Percentiles rank a stretch among this genome's conserved stretches.
Conservation (phyloP, 2,329 filamentous ascomycete genomes). For the Allantophomopsis lycopodina region DNA sequence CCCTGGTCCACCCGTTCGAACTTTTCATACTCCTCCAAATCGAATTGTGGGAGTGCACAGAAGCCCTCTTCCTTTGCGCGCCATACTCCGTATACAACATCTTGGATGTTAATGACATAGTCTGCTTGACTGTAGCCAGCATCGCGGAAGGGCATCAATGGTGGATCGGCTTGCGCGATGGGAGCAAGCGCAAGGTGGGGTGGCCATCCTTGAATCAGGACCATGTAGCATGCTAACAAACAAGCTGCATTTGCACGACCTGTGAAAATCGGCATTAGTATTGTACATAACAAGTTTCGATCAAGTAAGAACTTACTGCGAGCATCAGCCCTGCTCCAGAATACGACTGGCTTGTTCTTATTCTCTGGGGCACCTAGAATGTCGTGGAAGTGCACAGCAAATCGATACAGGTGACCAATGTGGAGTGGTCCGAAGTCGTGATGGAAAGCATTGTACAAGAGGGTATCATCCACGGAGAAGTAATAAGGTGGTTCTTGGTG, state of each 20-base stretch:
- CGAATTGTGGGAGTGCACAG: slow-evolving; percentile 85
- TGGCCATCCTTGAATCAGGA: slow-evolving; percentile 94
- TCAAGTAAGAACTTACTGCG: slow-evolving; percentile 49
- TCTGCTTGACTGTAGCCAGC: slow-evolving; percentile 98
- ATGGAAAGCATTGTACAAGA: slow-evolving; percentile 97
- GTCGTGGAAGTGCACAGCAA: slow-evolving; percentile 91
- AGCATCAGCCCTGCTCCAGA: slow-evolving; percentile 88
- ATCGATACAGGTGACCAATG: slow-evolving; percentile 93
- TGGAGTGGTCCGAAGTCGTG: slow-evolving; percentile 96
- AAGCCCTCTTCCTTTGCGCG: slow-evolving; percentile 94
- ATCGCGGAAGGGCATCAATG: slow-evolving; percentile 96
- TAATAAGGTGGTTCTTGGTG: slow-evolving; percentile 66
- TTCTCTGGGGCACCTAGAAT: slow-evolving; percentile 86
- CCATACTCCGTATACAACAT: slow-evolving; percentile 97
- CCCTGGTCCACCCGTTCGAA: slow-evolving; percentile 95
- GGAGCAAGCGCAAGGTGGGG: slow-evolving; percentile 90
- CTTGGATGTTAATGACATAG: slow-evolving; percentile 89
- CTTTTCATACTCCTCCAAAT: slow-evolving; percentile 91
- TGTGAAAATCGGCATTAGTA: slow-evolving; percentile 23
- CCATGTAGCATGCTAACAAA: slow-evolving; percentile 96
- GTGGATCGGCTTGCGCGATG: slow-evolving; percentile 91
- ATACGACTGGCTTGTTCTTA: slow-evolving; percentile 80
- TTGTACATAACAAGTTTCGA: slow-evolving; percentile 3
- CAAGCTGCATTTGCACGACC: slow-evolving; percentile 89
- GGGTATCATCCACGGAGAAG: slow-evolving; percentile 84